Conservation (phyloP, 495 filamentous ascomycete genomes). For the Penicillium arizonense region DNA sequence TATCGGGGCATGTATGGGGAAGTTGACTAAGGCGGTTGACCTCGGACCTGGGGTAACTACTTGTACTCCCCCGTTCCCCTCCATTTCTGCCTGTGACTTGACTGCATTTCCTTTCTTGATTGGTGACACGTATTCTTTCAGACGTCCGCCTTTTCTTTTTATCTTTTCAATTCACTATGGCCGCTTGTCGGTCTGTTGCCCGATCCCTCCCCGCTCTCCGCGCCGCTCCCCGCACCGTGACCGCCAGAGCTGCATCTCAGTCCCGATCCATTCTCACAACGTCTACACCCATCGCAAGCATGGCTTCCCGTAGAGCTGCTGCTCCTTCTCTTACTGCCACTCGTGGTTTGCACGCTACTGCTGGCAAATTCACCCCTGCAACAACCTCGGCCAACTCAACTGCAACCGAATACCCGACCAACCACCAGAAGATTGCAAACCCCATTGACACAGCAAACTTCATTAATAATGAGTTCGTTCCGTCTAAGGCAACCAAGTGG, state of each 20-base stretch:
- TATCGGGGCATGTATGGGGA: constrained; percentile 21
- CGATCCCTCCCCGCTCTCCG: constrained; percentile 46
- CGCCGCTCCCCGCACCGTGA: constrained; percentile 43
- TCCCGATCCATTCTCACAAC: constrained; percentile 29
- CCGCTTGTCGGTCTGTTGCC: constrained; percentile 44
- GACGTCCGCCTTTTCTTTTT: background rate
- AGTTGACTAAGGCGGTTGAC: constrained; percentile 22
- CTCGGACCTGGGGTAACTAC: constrained; percentile 27
- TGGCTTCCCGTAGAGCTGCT: constrained; percentile 14
- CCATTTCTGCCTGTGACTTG: background rate
- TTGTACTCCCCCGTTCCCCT: constrained; percentile 7
- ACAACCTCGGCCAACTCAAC: constrained; percentile 56
- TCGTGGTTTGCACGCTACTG: constrained; percentile 56
- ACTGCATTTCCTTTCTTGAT: constrained; percentile 3
- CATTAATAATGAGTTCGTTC: constrained; percentile 83
- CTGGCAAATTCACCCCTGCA: constrained; percentile 55
- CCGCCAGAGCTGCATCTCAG: constrained; percentile 26
- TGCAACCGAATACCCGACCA: constrained; percentile 72
- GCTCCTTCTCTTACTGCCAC: constrained; percentile 25
- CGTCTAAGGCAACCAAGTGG: constrained; percentile 74
- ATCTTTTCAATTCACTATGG: constrained; percentile 30
- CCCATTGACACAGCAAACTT: constrained; percentile 87
- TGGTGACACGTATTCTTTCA: background rate
- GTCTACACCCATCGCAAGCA: constrained; percentile 18
- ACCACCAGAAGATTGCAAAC: constrained; percentile 72